Evolutionary conservation across 805 yeast genomes (phyloP).

Genomic region (Clavispora asparagi): DNA sequence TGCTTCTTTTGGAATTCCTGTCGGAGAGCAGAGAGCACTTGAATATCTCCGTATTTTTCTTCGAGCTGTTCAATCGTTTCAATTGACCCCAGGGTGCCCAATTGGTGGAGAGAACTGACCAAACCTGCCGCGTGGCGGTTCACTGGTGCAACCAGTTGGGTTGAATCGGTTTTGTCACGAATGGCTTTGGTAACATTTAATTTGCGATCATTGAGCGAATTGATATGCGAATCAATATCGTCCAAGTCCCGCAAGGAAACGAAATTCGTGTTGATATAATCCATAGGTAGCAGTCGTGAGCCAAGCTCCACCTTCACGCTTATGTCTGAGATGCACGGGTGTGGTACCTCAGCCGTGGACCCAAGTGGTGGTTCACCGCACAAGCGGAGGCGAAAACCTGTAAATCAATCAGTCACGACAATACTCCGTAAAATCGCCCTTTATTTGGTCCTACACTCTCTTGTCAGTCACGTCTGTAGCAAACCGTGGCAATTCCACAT

Average conservation of each 20-base stretch:
- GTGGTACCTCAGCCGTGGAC: not conserved
- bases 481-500: too few species aligned
- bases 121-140: slow-evolving; percentile 6
- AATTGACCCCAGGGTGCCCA: not conserved
- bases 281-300: slow-evolving; percentile 10
- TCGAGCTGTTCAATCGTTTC: slow-evolving; percentile 1
- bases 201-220: slow-evolving; percentile 18
- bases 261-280: slow-evolving; percentile 31
- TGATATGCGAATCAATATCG: slow-evolving; percentile 20
- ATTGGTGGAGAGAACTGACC: not conserved
- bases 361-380: too few species aligned
- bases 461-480: too few species aligned
- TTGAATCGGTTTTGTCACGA: not conserved
- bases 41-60: slow-evolving; percentile 2
- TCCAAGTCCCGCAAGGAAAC: slow-evolving; percentile 30
- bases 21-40: slow-evolving; percentile 4
- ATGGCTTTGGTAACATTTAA: slow-evolving; percentile 3
- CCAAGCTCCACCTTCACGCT: not conserved
- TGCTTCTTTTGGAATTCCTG: slow-evolving; percentile 2
- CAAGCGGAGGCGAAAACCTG: too few species aligned
- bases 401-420: too few species aligned
- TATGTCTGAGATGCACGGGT: not conserved
- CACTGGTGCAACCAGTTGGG: not conserved
- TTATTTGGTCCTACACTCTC: too few species aligned
- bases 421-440: not conserved